These are phyloP conservation scores for Mycena rebaudengoi DNA, from an alignment of 768 basidiomycete genomes.

Conservation along the genomic window DNA sequence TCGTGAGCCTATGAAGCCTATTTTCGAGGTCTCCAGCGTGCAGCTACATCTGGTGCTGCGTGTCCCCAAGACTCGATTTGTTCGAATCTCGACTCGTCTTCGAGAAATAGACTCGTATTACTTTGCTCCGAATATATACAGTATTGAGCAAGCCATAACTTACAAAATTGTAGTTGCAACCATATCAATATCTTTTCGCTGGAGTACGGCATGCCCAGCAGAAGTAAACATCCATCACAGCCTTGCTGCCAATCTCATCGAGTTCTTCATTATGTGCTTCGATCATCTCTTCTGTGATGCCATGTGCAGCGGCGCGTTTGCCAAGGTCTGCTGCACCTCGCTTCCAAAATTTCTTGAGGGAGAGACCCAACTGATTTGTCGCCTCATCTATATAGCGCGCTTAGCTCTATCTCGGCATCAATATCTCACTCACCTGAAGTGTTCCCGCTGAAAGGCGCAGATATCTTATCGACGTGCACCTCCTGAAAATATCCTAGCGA, in stretches of 20 bases:
- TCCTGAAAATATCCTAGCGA: neutral
- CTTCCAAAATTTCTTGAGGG: neutral
- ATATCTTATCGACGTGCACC: neutral
- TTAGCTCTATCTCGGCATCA: too few species aligned
- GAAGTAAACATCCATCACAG: neutral
- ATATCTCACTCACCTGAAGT: neutral
- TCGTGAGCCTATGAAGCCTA: too few species aligned
- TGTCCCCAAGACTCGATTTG: too few species aligned
- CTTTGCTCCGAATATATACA: too few species aligned
- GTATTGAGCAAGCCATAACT: too few species aligned
- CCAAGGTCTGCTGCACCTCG: neutral
- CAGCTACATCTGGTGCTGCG: too few species aligned
- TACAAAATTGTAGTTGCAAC: too few species aligned
- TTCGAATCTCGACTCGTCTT: too few species aligned
- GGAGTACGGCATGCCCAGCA: neutral
- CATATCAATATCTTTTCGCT: too few species aligned
- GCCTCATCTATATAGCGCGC: neutral
- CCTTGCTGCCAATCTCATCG: neutral
- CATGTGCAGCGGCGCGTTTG: neutral
- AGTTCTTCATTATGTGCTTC: neutral
- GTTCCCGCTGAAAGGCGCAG: neutral
- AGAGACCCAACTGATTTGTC: neutral
- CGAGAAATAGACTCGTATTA: too few species aligned
- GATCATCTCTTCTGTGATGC: neutral
- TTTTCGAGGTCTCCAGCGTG: too few species aligned